Conservation (phyloP, 495 filamentous ascomycete genomes). For the Tuber magnatum region DNA sequence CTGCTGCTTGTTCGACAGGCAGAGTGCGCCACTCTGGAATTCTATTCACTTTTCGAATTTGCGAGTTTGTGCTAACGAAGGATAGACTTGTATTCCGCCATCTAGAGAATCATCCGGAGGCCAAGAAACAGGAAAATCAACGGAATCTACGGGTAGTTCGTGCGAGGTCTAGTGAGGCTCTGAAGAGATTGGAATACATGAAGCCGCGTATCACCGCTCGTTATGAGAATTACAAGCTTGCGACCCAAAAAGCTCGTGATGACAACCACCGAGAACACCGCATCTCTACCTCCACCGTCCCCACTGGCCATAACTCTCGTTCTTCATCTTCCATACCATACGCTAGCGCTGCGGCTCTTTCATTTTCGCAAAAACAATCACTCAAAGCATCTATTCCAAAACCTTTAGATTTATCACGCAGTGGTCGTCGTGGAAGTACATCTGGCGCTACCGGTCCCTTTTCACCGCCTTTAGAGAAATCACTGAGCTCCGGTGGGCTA, state of each 20-base stretch:
- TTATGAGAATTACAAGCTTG: conserved; percentile 47
- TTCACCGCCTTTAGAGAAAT: conserved; percentile 29
- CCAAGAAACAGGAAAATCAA: conserved; percentile 12
- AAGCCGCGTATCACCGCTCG: conserved; percentile 62
- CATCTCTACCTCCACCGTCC: background rate
- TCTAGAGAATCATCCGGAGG: conserved; percentile 45
- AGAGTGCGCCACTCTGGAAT: conserved; percentile 33
- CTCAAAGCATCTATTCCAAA: conserved; percentile 14
- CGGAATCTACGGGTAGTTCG: conserved; percentile 44
- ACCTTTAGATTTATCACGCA: conserved; percentile 21
- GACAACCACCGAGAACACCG: conserved; percentile 13
- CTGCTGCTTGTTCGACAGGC: conserved; percentile 77
- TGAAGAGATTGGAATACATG: conserved; percentile 57
- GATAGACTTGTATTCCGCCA: conserved; percentile 42
- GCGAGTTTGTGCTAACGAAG: conserved; percentile 10
- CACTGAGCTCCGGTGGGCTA: conserved; percentile 12
- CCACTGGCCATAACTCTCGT: background rate
- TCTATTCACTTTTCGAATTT: background rate
- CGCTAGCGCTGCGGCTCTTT: conserved; percentile 16
- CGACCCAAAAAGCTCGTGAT: conserved; percentile 10
- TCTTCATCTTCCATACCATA: background rate
- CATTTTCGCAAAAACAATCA: conserved; percentile 15
- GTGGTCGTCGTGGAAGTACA: conserved; percentile 20
- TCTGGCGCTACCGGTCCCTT: conserved; percentile 17
- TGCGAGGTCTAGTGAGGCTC: conserved; percentile 50